phyloP scores from a whole-genome alignment of 78 protist species.

The Dictyostelium capitatum region DNA sequence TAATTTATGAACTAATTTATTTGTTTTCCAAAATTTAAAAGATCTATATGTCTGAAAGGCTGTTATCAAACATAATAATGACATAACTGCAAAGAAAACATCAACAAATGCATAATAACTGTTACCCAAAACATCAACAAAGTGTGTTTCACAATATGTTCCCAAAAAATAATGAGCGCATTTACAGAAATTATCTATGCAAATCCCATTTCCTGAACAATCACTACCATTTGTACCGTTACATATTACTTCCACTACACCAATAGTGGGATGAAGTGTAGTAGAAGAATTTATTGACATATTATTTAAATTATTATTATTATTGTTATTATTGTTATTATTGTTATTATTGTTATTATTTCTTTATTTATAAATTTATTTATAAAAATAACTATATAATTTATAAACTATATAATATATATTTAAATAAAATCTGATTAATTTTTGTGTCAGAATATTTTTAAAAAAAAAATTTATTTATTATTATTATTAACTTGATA shows the following conservation, averaged over 20 bases:
- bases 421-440: neutral
- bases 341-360: neutral
- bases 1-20: constrained; percentile 50
- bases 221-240: neutral
- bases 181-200: constrained; percentile 14
- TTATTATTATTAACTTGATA: too few species aligned
- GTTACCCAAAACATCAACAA: neutral
- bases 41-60: constrained; percentile 22
- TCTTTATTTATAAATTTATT: neutral
- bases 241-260: neutral
- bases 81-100: neutral
- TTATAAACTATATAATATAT: neutral
- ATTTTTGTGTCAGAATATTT: neutral
- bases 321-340: too few species aligned
- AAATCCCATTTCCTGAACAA: constrained; percentile 14
- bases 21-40: constrained; percentile 29
- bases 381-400: neutral
- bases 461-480: too few species aligned
- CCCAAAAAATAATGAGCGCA: constrained; percentile 23
- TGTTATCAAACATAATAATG: neutral
- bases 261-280: too few species aligned
- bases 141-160: constrained; percentile 8
- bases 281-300: too few species aligned
- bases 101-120: neutral
- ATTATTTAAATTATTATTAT: too few species aligned